phyloP scores from a whole-genome alignment of 2,329 filamentous ascomycete species.

The Pseudohalonectria lignicola region DNA sequence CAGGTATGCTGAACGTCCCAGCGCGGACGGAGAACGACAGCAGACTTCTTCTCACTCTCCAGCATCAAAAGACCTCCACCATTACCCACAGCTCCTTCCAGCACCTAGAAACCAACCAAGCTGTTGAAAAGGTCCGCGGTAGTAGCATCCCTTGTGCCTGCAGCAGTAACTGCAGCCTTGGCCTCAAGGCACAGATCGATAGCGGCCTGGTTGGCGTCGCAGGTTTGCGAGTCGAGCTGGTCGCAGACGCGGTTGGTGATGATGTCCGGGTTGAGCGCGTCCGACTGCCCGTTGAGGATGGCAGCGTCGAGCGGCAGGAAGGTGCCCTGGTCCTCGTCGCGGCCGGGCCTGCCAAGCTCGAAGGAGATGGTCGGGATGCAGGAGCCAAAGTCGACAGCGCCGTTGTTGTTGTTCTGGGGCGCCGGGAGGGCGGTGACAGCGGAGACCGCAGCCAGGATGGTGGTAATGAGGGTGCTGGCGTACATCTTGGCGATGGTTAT shows the following conservation, averaged over 20 bases:
- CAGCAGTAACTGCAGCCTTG: slow-evolving; percentile 25
- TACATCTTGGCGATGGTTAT: background rate
- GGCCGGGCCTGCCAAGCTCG: slow-evolving; percentile 44
- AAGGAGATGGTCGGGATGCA: slow-evolving; percentile 49
- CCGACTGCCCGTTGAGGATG: slow-evolving; percentile 50
- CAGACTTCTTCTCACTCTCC: too few species aligned
- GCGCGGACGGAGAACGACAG: too few species aligned
- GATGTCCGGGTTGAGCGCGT: slow-evolving; percentile 62
- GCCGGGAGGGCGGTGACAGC: slow-evolving; percentile 1
- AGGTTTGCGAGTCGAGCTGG: slow-evolving; percentile 52
- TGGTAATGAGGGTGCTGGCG: background rate
- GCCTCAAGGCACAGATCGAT: slow-evolving; percentile 40
- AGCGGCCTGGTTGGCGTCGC: slow-evolving; percentile 49
- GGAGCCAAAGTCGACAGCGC: slow-evolving; percentile 36
- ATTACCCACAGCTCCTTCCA: background rate
- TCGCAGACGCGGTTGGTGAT: slow-evolving; percentile 65
- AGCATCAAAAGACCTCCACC: too few species aligned
- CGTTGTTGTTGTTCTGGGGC: slow-evolving; percentile 4
- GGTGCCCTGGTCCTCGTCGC: slow-evolving; percentile 48
- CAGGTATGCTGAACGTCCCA: too few species aligned
- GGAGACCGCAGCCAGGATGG: slow-evolving; percentile 3
- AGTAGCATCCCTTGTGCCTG: slow-evolving; percentile 21
- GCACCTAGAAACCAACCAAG: slow-evolving; percentile 21
- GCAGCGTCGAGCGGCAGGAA: slow-evolving; percentile 56
- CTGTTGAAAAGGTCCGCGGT: slow-evolving; percentile 29